Conservation (phyloP, 139 green algal species). For the Zygnema cylindricum region DNA sequence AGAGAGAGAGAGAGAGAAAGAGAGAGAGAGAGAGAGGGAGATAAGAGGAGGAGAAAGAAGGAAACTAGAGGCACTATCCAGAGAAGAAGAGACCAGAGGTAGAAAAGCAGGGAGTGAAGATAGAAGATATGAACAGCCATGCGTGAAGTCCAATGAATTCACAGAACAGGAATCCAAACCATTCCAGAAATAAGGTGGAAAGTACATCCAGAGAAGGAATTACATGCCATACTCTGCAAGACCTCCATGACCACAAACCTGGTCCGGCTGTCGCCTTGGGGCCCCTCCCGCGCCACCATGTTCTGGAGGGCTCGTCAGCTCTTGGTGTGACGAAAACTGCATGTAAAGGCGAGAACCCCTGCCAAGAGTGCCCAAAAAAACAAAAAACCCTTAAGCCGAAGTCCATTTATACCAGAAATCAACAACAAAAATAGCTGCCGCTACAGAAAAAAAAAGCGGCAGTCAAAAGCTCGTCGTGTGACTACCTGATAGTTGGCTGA, state of each 20-base stretch:
- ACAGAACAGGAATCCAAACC: no score
- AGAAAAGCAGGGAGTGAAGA: slow-evolving; percentile 5
- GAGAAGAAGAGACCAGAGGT: neutral
- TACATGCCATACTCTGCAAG: no score
- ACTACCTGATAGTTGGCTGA: slow-evolving; percentile 55
- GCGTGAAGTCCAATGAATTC: no score
- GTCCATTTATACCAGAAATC: neutral
- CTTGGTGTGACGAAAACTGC: slow-evolving; percentile 63
- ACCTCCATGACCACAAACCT: slow-evolving; percentile 35
- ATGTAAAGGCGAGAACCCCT: slow-evolving; percentile 39
- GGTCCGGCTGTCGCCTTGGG: neutral
- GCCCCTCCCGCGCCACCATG: neutral
- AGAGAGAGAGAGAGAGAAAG: neutral
- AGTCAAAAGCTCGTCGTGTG: no score
- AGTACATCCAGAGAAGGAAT: no score
- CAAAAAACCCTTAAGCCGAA: neutral
- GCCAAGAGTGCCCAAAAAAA: neutral
- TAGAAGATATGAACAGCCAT: slow-evolving; percentile 33
- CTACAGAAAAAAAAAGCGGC: neutral
- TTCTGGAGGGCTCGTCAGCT: slow-evolving; percentile 30
- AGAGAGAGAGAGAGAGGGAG: neutral
- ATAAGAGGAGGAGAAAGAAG: slow-evolving; percentile 7
- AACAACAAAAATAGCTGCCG: neutral
- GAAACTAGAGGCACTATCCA: neutral
- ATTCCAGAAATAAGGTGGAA: no score